Evolutionary conservation across 768 basidiomycete genomes (phyloP).

Genomic region (Tephrocybe sp.): DNA sequence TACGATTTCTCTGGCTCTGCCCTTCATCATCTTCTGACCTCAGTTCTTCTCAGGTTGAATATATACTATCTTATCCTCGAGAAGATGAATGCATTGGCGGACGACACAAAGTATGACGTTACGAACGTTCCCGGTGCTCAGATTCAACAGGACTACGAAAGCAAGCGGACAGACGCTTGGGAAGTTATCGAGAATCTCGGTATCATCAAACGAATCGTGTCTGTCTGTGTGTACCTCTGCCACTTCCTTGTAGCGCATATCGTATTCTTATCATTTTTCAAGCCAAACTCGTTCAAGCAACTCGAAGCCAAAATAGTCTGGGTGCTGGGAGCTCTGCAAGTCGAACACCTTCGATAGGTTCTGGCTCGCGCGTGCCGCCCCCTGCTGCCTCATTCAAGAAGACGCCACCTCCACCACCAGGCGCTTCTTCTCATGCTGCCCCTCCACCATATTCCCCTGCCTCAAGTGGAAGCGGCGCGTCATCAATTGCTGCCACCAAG

Average conservation of each 20-base stretch:
- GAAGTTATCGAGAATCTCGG: slow-evolving; percentile 74
- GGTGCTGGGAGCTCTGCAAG: slow-evolving; percentile 31
- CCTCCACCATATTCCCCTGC: slow-evolving; percentile 49
- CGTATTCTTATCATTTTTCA: slow-evolving; percentile 1
- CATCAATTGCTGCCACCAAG: slow-evolving; percentile 51
- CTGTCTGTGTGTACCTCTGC: slow-evolving; percentile 64
- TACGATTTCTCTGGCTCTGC: slow-evolving; percentile 41
- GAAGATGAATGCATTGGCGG: slow-evolving; percentile 87
- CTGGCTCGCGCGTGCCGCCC: slow-evolving; percentile 42
- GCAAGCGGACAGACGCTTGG: slow-evolving; percentile 81
- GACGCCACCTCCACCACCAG: slow-evolving; percentile 54
- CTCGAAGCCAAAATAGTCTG: slow-evolving; percentile 33
- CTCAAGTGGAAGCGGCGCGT: slow-evolving; percentile 20
- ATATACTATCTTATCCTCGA: slow-evolving; percentile 94
- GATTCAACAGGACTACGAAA: slow-evolving; percentile 77
- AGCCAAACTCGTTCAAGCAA: slow-evolving; percentile 72
- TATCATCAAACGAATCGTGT: slow-evolving; percentile 82
- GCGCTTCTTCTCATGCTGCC: slow-evolving; percentile 29
- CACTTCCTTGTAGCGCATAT: neutral
- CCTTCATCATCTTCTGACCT: neutral
- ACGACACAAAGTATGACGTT: slow-evolving; percentile 74
- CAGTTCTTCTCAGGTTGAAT: slow-evolving; percentile 61
- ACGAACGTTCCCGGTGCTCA: slow-evolving; percentile 63
- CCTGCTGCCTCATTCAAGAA: slow-evolving; percentile 46
- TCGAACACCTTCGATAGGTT: slow-evolving; percentile 30